phyloP scores from a whole-genome alignment of 2,329 filamentous ascomycete species.

The Cladosporium sp. region DNA sequence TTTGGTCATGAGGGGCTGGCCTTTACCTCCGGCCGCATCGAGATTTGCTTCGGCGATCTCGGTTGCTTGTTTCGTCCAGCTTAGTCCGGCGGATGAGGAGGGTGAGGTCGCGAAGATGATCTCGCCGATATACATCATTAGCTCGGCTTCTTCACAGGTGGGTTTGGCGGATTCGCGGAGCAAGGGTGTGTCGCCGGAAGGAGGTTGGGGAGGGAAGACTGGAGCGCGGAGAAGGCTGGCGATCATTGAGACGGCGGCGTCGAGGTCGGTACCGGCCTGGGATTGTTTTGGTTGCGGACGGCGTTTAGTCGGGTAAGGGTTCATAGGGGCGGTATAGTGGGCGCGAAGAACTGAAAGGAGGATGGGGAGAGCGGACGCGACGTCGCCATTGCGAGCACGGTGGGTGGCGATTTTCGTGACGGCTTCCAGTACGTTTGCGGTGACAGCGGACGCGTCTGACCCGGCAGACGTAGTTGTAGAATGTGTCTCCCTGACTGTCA shows the following conservation, averaged over 20 bases:
- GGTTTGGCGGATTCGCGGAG: slow-evolving; percentile 52
- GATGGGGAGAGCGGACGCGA: slow-evolving; percentile 70
- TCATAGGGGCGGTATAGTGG: slow-evolving; percentile 56
- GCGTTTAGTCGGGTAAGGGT: slow-evolving; percentile 29
- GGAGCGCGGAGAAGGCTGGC: slow-evolving; percentile 33
- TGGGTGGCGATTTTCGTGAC: slow-evolving; percentile 76
- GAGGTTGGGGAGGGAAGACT: slow-evolving; percentile 64
- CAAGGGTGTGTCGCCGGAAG: slow-evolving; percentile 65
- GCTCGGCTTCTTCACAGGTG: slow-evolving; percentile 76
- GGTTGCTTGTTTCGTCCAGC: slow-evolving; percentile 87
- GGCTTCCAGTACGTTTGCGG: slow-evolving; percentile 66
- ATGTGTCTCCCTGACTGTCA: slow-evolving; percentile 40
- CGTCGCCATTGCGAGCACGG: slow-evolving; percentile 64
- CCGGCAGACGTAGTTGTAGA: background rate
- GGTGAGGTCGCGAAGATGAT: slow-evolving; percentile 71
- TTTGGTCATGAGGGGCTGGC: slow-evolving; percentile 22
- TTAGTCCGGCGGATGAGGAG: slow-evolving; percentile 60
- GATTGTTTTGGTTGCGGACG: slow-evolving; percentile 15
- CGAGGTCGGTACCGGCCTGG: slow-evolving; percentile 20
- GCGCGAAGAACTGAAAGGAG: slow-evolving; percentile 80
- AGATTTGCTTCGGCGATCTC: slow-evolving; percentile 64
- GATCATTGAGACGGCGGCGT: slow-evolving; percentile 26
- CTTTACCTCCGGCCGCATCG: slow-evolving; percentile 21
- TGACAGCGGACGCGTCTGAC: slow-evolving; percentile 50
- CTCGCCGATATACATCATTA: slow-evolving; percentile 90